Percentiles rank a stretch among this genome's conserved stretches.
Evolutionary conservation across 2,329 filamentous ascomycete genomes (phyloP).

Genomic region (Aspergillus felis): DNA sequence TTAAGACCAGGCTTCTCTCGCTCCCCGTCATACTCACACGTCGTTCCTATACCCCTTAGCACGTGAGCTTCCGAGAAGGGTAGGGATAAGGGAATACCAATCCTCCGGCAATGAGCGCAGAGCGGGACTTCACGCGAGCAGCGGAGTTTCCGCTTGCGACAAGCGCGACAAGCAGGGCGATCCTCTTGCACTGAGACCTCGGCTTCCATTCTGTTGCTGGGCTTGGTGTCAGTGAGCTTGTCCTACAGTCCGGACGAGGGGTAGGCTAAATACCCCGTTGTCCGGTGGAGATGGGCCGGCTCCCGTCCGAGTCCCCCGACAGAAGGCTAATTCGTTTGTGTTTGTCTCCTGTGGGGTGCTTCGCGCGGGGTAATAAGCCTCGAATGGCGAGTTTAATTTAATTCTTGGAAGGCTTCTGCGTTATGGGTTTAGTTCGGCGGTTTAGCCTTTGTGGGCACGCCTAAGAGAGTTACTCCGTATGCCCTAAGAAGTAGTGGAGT

Average conservation of each 20-base stretch:
- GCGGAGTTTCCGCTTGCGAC: conserved; percentile 1
- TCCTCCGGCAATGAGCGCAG: conserved; percentile 2
- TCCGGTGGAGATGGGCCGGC: neutral
- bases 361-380: neutral
- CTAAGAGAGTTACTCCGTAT: too few species aligned
- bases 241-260: neutral
- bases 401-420: neutral
- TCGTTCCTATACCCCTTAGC: neutral
- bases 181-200: neutral
- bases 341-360: neutral
- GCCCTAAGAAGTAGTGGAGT: neutral
- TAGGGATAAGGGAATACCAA: neutral
- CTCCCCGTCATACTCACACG: conserved; percentile 31
- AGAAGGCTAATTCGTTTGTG: neutral
- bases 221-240: neutral
- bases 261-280: neutral
- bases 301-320: neutral
- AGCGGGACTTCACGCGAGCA: conserved; percentile 1
- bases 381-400: neutral
- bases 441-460: neutral
- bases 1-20: conserved; percentile 37
- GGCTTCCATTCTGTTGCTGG: neutral
- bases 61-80: neutral
- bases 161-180: neutral
- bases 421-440: neutral